Evolutionary conservation across 345 rosid genomes (phyloP).

Genomic region (Noccaea caerulescens): DNA sequence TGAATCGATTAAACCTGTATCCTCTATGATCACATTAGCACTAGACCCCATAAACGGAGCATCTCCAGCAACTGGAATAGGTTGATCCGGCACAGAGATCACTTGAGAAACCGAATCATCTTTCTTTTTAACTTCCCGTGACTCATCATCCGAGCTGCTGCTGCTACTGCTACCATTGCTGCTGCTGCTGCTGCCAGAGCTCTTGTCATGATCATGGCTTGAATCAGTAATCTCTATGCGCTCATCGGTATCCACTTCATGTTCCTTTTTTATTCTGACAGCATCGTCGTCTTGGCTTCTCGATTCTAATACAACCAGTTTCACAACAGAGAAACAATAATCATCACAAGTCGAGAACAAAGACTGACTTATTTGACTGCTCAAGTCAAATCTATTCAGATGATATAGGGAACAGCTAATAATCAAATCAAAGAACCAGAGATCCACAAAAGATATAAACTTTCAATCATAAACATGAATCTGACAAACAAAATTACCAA

Average conservation of each 20-base stretch:
- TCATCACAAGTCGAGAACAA: not conserved
- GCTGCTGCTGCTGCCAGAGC: slow-evolving; percentile 51
- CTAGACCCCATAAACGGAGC: slow-evolving; percentile 42
- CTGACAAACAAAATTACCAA: slow-evolving; percentile 12
- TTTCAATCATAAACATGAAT: slow-evolving; percentile 23
- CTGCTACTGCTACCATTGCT: slow-evolving; percentile 47
- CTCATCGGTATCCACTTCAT: slow-evolving; percentile 36
- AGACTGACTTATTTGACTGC: slow-evolving; percentile 20
- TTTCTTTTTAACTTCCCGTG: slow-evolving; percentile 47
- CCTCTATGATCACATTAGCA: slow-evolving; percentile 44
- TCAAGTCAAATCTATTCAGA: slow-evolving; percentile 16
- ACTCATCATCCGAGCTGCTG: slow-evolving; percentile 64
- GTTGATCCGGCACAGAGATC: slow-evolving; percentile 42
- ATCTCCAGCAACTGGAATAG: slow-evolving; percentile 42
- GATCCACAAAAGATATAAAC: not conserved
- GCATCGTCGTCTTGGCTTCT: slow-evolving; percentile 58
- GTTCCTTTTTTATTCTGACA: slow-evolving; percentile 48
- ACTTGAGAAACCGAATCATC: slow-evolving; percentile 35
- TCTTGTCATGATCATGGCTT: slow-evolving; percentile 51
- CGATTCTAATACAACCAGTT: slow-evolving; percentile 52
- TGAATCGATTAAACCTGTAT: slow-evolving; percentile 40
- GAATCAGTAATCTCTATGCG: slow-evolving; percentile 46
- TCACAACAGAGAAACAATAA: not conserved
- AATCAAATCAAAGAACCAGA: slow-evolving; percentile 18
- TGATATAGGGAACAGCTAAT: not conserved